Evolutionary conservation across 1,284 basidiomycete genomes (phyloP), one percentile per base, ranked within the genome.

Genomic region (Leccinum solheimii): DNA sequence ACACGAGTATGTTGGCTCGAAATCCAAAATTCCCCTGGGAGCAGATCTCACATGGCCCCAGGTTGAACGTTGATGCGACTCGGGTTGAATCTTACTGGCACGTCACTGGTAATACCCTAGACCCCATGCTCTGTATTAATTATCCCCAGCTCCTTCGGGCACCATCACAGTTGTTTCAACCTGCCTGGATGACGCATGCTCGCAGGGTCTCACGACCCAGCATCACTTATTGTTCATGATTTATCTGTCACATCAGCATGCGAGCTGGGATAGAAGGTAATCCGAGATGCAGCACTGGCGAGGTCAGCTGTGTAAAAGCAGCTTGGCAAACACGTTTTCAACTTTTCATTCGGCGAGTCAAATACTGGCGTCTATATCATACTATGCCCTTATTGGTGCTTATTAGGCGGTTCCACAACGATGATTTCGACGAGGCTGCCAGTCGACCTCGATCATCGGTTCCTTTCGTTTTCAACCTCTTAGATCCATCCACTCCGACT

Each of bases 181-280:
- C n/a, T 56, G 19, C 60, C 50, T 49, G 66, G 51, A 59, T 26
- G 45, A 57, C 56, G 21, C 66, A 60, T 66, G 63, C 23, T 14
- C 27, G 27, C 66, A 67, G 68, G 66, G 68, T 64, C 14, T 14
- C 38, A 16, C 14, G 51, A 32, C 27, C 13, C 27, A 38, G 11
- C 36, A n/a, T 16, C 52, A 23, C 11, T 19, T 56, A 27, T 10
- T 57, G 56, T 64, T 43, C 36, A 55, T 56, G 43, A 43, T 50
- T 38, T 55, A 21, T 59, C 40, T 36, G 27, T 48, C 30, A 14
- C 10, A 26, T 55, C 30, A 21, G 50, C 27, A 40, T 38, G 27
- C 32, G 43, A 55, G 36, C 14, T 19, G 5, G 19, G 19, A 45
- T 43, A 19, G 40, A 43, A 43, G n/a, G 5, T 19, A 19, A 19